phyloP scores from a whole-genome alignment of 768 basidiomycete species.

The Gyrodon lividus region DNA sequence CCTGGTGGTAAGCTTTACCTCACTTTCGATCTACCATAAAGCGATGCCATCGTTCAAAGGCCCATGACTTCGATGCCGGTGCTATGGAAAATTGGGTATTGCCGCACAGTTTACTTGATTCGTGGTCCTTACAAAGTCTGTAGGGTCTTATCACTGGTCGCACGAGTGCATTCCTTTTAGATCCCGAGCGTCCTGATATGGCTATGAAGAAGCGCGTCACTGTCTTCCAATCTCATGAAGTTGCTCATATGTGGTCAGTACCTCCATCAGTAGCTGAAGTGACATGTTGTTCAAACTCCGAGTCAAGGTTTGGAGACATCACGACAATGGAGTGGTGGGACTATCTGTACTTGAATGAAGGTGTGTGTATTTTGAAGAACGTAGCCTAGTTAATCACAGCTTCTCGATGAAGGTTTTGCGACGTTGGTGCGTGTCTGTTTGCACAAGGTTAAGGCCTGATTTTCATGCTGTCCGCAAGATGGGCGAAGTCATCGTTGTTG shows the following conservation, averaged over 20 bases:
- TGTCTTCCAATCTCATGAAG: constrained; percentile 78
- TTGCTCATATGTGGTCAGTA: constrained; percentile 75
- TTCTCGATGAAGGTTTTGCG: constrained; percentile 61
- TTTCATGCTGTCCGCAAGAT: constrained; percentile 42
- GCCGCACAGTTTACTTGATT: background rate
- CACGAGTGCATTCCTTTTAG: constrained; percentile 76
- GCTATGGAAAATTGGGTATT: constrained; percentile 90
- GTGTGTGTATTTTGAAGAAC: constrained; percentile 28
- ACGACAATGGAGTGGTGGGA: constrained; percentile 95
- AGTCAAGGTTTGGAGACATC: constrained; percentile 79
- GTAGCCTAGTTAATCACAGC: background rate
- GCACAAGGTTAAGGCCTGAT: background rate
- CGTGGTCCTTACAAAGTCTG: constrained; percentile 2
- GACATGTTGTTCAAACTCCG: constrained; percentile 10
- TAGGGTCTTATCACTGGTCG: constrained; percentile 87
- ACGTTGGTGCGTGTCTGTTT: constrained; percentile 55
- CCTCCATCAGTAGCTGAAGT: background rate
- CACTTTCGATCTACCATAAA: background rate
- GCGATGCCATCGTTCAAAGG: constrained; percentile 36
- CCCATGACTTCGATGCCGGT: constrained; percentile 85
- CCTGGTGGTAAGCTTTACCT: constrained; percentile 56
- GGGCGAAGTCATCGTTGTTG: constrained; percentile 85
- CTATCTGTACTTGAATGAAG: constrained; percentile 80
- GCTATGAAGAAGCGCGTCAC: constrained; percentile 79
- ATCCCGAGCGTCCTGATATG: constrained; percentile 72